A percentile compares a stretch with the other conserved stretches of the same genome.
phyloP scores from a whole-genome alignment of 164 flowering plant species.

The Akebia trifoliata region DNA sequence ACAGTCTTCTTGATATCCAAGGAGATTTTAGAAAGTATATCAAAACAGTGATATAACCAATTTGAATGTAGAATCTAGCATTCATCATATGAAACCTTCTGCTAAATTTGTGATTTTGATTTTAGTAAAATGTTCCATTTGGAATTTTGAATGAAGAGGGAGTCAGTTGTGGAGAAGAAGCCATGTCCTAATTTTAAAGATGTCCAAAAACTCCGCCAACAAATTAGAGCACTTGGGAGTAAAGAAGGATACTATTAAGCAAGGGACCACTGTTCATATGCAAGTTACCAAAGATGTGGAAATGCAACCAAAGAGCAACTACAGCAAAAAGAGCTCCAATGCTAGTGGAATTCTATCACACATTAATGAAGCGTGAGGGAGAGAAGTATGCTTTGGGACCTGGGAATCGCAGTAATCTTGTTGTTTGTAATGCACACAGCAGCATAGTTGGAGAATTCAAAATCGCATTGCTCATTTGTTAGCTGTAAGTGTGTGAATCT shows the following conservation, averaged over 20 bases:
- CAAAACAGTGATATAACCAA: no score
- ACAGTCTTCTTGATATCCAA: no score
- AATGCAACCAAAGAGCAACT: constrained; percentile 24
- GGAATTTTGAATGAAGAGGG: constrained; percentile 17
- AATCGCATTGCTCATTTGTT: constrained; percentile 65
- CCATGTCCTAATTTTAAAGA: constrained; percentile 37
- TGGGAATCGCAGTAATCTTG: constrained; percentile 21
- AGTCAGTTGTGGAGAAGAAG: constrained; percentile 24
- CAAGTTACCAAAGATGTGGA: constrained; percentile 8
- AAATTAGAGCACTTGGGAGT: constrained; percentile 31
- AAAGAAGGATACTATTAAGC: constrained; percentile 23
- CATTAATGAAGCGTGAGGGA: constrained; percentile 37
- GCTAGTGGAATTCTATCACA: constrained; percentile 38
- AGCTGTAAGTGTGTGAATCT: constrained; percentile 38
- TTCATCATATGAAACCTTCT: background rate
- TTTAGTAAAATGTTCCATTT: constrained; percentile 5
- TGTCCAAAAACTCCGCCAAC: constrained; percentile 40
- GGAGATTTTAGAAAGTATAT: no score
- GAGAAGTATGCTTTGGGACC: constrained; percentile 23
- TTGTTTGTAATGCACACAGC: constrained; percentile 39
- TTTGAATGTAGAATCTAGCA: background rate
- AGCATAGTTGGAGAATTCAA: constrained; percentile 77
- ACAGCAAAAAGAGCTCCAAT: constrained; percentile 37
- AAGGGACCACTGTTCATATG: constrained; percentile 9
- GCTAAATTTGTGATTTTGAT: background rate